A percentile compares a stretch with the other conserved stretches of the same genome.
phyloP scores from a whole-genome alignment of 192 early-diverging fungal species.

The Gryganskiella cystojenkinii region DNA sequence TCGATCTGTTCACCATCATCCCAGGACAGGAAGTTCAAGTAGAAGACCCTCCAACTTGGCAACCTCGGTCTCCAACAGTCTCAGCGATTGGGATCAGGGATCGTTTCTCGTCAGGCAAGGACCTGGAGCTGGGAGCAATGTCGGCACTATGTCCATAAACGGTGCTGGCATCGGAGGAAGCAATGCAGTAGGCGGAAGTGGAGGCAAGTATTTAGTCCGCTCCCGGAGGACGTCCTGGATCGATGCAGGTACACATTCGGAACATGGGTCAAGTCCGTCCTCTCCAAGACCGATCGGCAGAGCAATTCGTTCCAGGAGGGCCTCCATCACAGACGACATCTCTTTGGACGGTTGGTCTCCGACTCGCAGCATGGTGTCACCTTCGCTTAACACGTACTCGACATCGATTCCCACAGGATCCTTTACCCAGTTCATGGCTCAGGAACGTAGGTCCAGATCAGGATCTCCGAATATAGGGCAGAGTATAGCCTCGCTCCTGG shows the following conservation, averaged over 20 bases:
- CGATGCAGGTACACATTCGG: slow-evolving; percentile 39
- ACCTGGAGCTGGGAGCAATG: slow-evolving; percentile 13
- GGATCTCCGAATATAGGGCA: slow-evolving; percentile 42
- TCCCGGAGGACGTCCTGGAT: slow-evolving; percentile 54
- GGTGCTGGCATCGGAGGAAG: slow-evolving; percentile 11
- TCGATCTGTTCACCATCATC: slow-evolving; percentile 23
- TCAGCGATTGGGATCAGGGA: slow-evolving; percentile 48
- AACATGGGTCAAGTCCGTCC: slow-evolving; percentile 41
- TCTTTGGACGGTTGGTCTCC: slow-evolving; percentile 47
- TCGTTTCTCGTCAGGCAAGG: slow-evolving; percentile 18
- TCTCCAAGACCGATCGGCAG: slow-evolving; percentile 43
- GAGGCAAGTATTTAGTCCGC: slow-evolving; percentile 47
- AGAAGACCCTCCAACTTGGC: slow-evolving; percentile 45
- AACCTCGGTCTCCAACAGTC: slow-evolving; percentile 46
- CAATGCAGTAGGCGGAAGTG: slow-evolving; percentile 6
- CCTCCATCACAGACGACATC: slow-evolving; percentile 47
- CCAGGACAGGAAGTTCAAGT: slow-evolving; percentile 19
- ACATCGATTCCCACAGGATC: slow-evolving; percentile 52
- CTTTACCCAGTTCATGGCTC: slow-evolving; percentile 45
- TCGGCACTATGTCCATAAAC: background rate
- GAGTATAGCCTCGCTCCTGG: slow-evolving; percentile 49
- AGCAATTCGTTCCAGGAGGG: slow-evolving; percentile 29
- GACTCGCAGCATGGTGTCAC: slow-evolving; percentile 24
- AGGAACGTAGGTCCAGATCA: slow-evolving; percentile 33
- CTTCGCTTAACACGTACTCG: slow-evolving; percentile 51